Conservation (phyloP, 139 green algal species). For the Picochlorum sp. region DNA sequence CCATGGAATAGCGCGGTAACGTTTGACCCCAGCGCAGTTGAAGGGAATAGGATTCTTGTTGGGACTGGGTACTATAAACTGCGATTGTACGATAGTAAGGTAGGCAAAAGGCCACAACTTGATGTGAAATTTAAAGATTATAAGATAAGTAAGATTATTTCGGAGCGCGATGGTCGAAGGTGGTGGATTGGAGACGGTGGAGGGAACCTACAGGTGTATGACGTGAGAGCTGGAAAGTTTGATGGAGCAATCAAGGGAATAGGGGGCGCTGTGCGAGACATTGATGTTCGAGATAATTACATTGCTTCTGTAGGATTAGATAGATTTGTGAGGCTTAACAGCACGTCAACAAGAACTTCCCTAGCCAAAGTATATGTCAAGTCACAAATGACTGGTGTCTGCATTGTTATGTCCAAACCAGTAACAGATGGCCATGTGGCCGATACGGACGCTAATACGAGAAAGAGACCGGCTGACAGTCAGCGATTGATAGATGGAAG, state of each 20-base stretch:
- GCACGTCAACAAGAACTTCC: constrained; percentile 17
- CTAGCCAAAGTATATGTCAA: constrained; percentile 49
- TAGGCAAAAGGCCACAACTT: constrained; percentile 47
- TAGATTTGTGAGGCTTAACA: constrained; percentile 50
- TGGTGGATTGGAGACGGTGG: constrained; percentile 50
- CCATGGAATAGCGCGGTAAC: constrained; percentile 18
- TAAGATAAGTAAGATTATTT: constrained; percentile 31
- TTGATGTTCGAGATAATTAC: constrained; percentile 32
- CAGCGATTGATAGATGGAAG: no score
- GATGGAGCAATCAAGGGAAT: constrained; percentile 32
- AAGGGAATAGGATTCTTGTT: constrained; percentile 10
- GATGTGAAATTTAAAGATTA: constrained; percentile 38
- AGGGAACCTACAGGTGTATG: constrained; percentile 43
- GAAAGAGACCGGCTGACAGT: no score
- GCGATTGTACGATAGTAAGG: constrained; percentile 27
- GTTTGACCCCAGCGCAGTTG: not conserved
- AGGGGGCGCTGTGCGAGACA: constrained; percentile 22
- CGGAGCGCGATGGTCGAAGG: constrained; percentile 27
- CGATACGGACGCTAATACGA: no score
- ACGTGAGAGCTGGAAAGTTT: constrained; percentile 30
- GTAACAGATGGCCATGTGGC: not conserved
- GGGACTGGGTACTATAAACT: constrained; percentile 33
- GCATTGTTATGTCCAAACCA: constrained; percentile 4
- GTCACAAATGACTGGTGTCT: constrained; percentile 36
- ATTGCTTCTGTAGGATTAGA: constrained; percentile 56